These are phyloP conservation scores for Microbotryum lychnidis-dioicae DNA, from an alignment of 1,284 basidiomycete species.

Conservation along the genomic window DNA sequence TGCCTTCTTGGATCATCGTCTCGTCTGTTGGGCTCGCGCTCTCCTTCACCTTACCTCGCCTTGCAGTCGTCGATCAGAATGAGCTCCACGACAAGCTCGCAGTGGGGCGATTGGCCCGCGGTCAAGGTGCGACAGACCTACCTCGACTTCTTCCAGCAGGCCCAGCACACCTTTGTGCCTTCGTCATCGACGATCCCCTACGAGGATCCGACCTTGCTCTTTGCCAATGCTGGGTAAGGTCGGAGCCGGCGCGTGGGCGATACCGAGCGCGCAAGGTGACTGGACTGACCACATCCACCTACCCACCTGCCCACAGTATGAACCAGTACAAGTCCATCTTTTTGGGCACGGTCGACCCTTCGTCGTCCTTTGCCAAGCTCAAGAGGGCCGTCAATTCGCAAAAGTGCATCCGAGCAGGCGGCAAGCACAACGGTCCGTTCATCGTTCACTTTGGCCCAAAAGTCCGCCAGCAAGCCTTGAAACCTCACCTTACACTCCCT, in stretches of 20 bases:
- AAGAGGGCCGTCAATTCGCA: slow-evolving; percentile 92
- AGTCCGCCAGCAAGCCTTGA: background rate
- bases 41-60: background rate
- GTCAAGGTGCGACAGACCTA: slow-evolving; percentile 62
- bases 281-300: background rate
- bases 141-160: slow-evolving; percentile 65
- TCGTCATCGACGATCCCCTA: slow-evolving; percentile 91
- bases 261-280: background rate
- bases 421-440: slow-evolving; percentile 87
- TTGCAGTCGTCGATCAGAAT: background rate
- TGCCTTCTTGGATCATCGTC: background rate
- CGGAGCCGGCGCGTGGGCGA: slow-evolving; percentile 4
- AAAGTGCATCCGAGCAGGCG: slow-evolving; percentile 95
- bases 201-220: slow-evolving; percentile 80
- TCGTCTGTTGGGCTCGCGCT: background rate
- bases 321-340: slow-evolving; percentile 97
- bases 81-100: slow-evolving; percentile 33
- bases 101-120: slow-evolving; percentile 56
- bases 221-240: slow-evolving; percentile 72
- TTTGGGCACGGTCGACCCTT: slow-evolving; percentile 88
- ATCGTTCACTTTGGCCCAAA: background rate
- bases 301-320: slow-evolving; percentile 50
- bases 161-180: slow-evolving; percentile 82
- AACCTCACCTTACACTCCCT: background rate
- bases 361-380: slow-evolving; percentile 76